These are phyloP conservation scores for Isabelozyma rhagii DNA, from an alignment of 805 yeast genomes.

Conservation along the genomic window DNA sequence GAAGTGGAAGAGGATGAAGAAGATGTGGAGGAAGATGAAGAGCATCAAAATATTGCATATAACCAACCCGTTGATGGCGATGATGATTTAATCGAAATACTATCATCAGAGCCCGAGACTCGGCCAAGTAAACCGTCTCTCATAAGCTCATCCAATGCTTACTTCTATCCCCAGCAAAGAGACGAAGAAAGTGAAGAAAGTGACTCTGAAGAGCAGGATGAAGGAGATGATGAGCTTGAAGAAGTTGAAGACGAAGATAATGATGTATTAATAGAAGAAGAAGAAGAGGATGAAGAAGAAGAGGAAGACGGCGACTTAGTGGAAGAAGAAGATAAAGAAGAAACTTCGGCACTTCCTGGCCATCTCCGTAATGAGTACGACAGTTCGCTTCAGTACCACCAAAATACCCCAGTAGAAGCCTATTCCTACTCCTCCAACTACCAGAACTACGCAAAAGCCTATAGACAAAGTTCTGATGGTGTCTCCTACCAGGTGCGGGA, in stretches of 20 bases:
- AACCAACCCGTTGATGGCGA: not conserved
- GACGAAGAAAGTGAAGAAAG: not conserved
- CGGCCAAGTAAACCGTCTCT: not conserved
- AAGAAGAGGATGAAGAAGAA: slow-evolving; percentile 6
- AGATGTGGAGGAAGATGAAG: slow-evolving; percentile 46
- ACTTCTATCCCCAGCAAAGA: not conserved
- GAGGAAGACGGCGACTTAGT: slow-evolving; percentile 1
- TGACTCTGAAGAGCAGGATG: slow-evolving; percentile 42
- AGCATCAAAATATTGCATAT: slow-evolving; percentile 32
- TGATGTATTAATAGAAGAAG: slow-evolving; percentile 1
- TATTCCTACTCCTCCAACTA: not conserved
- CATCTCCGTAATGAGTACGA: not conserved
- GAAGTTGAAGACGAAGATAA: slow-evolving; percentile 1
- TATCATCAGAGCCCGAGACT: not conserved
- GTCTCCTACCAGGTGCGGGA: slow-evolving; percentile 3
- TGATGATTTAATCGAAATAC: not conserved
- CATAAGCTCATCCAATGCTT: not conserved
- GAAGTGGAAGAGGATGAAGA: slow-evolving; percentile 45
- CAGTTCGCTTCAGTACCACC: not conserved
- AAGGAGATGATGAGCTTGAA: not conserved
- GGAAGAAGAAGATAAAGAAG: slow-evolving; percentile 1
- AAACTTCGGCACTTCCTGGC: not conserved
- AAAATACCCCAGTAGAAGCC: not conserved
- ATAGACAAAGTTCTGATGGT: not conserved
- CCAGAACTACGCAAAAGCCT: not conserved